phyloP scores from a whole-genome alignment of 1,284 basidiomycete genomes.

The Tylopilus sp. region DNA sequence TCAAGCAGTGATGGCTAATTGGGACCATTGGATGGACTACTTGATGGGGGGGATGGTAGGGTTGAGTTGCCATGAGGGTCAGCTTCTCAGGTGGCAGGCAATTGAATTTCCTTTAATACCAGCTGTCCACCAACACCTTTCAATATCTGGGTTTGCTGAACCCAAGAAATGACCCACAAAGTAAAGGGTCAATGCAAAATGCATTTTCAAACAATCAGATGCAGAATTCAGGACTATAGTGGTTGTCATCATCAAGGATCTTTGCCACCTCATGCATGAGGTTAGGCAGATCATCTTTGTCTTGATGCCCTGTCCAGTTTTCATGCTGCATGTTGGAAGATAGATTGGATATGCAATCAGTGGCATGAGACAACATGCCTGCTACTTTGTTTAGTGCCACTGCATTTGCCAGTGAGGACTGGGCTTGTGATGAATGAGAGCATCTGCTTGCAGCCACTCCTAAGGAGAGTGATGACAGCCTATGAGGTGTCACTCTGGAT shows the following conservation, averaged over 20 bases:
- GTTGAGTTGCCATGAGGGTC: too few species aligned
- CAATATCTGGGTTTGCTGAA: background rate
- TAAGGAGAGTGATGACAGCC: too few species aligned
- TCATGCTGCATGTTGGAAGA: too few species aligned
- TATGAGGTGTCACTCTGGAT: too few species aligned
- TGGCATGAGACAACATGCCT: background rate
- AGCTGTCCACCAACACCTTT: background rate
- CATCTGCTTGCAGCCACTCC: background rate
- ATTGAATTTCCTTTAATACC: background rate
- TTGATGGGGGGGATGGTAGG: too few species aligned
- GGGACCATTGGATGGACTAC: too few species aligned
- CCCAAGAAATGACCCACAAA: too few species aligned
- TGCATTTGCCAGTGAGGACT: background rate
- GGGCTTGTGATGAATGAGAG: background rate
- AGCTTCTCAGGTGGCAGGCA: background rate
- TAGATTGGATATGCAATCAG: background rate
- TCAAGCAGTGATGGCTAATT: too few species aligned
- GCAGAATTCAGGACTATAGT: too few species aligned
- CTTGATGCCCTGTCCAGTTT: too few species aligned
- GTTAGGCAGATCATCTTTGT: background rate
- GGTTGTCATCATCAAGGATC: background rate
- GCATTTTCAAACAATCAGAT: too few species aligned
- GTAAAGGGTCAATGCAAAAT: too few species aligned
- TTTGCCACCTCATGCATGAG: background rate
- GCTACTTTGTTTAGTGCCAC: background rate